Conservation (phyloP, 768 basidiomycete species). For the Clitopilus hobsonii region DNA sequence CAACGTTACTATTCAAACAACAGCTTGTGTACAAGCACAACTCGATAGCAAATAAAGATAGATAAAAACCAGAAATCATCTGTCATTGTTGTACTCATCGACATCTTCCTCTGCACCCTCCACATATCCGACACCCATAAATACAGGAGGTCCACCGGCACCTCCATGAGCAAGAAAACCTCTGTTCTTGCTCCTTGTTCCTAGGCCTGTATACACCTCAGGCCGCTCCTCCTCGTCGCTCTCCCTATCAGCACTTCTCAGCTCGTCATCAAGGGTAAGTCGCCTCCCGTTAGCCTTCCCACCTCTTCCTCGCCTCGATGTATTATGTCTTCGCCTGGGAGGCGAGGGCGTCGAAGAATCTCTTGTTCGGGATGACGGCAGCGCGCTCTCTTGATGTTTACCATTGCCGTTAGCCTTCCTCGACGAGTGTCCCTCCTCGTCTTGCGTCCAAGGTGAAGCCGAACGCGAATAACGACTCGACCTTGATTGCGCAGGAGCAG, state of each 20-base stretch:
- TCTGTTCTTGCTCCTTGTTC: slow-evolving; percentile 44
- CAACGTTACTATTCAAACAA: neutral
- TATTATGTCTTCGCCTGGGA: neutral
- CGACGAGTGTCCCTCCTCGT: neutral
- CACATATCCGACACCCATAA: slow-evolving; percentile 67
- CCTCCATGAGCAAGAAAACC: slow-evolving; percentile 77
- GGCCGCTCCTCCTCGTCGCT: slow-evolving; percentile 40
- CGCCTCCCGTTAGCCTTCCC: slow-evolving; percentile 18
- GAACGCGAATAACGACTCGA: neutral
- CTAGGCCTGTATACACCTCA: slow-evolving; percentile 48
- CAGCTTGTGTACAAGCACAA: neutral
- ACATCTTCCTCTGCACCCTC: slow-evolving; percentile 39
- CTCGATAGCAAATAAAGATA: neutral
- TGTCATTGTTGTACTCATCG: slow-evolving; percentile 14
- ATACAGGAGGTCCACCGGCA: slow-evolving; percentile 64
- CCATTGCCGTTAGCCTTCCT: no score
- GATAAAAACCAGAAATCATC: neutral
- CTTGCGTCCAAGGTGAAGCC: neutral
- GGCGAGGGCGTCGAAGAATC: slow-evolving; percentile 1
- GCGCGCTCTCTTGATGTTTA: neutral
- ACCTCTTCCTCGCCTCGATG: neutral
- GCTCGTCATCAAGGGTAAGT: slow-evolving; percentile 65
- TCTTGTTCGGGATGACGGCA: neutral
- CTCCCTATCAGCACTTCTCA: slow-evolving; percentile 31
- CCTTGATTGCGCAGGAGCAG: neutral